Evolutionary conservation across 1,139 yeast genomes (phyloP), one percentile per base, ranked within the genome.

Genomic region (Candida sanyaensis): DNA sequence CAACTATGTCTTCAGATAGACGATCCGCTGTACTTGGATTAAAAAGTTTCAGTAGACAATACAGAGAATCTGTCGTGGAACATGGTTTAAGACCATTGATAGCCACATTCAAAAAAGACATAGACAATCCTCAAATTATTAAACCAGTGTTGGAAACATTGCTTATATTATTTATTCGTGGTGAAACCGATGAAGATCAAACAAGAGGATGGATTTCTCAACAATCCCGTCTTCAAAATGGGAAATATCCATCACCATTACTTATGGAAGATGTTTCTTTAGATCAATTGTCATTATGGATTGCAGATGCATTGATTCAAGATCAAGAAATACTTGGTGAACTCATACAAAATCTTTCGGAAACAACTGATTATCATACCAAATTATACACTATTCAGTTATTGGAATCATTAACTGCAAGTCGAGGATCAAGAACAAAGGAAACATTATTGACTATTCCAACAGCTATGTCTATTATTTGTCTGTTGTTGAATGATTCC

Each of bases 261-360:
- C 70, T 88, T 26, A 66, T 84, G 68, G 81, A 79, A 39, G 78
- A 80, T 37, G 79, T 80, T 40, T 65, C 77, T 8, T 80, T 82
- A 12, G 97, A 93, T 61, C 96, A 90, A 59, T 88, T 95, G 56
- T 88, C 97, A 0, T 70, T 91, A 52, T 92, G 97, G 97, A 87
- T 95, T 37, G 91, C 98, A 0, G 99, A 95, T 66, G 98, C 91
- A 56, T 75, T 95, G 58, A 88, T 93, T 1, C 95, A 89, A 61
- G 79, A 78, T 31, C 76, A 65, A 21, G 85, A 81, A 29, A 77
- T 83, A 28, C 73, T 93, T 39, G 74, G 78, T 24, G 66, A 81
- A 4, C 66, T 91, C 43, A 69, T 90, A 28, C 80, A 80, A 21
- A 71, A 88, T 4, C 62, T 76, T 40, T 75, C 80, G 44, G 76